A percentile compares a stretch with the other conserved stretches of the same genome.
Evolutionary conservation across 2,329 filamentous ascomycete species (phyloP).

Genomic region (Fusarium continuum): DNA sequence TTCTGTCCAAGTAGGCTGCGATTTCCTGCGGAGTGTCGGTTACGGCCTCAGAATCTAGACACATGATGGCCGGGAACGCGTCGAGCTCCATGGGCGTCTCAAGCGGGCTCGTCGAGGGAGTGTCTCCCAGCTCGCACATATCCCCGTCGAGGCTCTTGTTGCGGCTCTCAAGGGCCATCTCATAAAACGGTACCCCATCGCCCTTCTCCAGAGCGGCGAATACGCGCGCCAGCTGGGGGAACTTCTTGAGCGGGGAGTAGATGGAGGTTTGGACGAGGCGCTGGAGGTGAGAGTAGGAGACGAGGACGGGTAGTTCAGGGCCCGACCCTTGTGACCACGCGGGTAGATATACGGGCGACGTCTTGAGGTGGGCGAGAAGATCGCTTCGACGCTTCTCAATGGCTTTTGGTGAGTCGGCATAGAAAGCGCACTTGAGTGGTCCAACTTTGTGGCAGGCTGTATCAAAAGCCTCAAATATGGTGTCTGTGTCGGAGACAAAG

Average conservation of each 20-base stretch:
- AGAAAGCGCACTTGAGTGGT: slow-evolving; percentile 57
- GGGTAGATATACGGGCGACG: slow-evolving; percentile 55
- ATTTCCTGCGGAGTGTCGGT: slow-evolving; percentile 49
- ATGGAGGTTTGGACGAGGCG: slow-evolving; percentile 53
- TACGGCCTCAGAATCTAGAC: slow-evolving; percentile 52
- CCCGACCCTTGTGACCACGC: slow-evolving; percentile 40
- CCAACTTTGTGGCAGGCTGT: slow-evolving; percentile 62
- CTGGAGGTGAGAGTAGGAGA: slow-evolving; percentile 61
- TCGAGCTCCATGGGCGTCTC: slow-evolving; percentile 47
- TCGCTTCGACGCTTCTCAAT: slow-evolving; percentile 52
- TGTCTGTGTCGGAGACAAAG: slow-evolving; percentile 64
- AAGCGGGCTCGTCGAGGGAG: slow-evolving; percentile 41
- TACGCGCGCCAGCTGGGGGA: slow-evolving; percentile 54
- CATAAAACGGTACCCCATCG: slow-evolving; percentile 56
- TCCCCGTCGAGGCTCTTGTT: slow-evolving; percentile 11
- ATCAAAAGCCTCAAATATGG: slow-evolving; percentile 63
- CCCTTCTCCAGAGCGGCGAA: slow-evolving; percentile 55
- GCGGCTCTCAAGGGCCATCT: slow-evolving; percentile 39
- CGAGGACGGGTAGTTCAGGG: slow-evolving; percentile 56
- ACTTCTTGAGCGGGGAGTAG: slow-evolving; percentile 56
- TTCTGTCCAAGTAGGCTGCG: slow-evolving; percentile 45
- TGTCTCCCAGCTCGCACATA: slow-evolving; percentile 41
- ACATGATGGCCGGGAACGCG: slow-evolving; percentile 57
- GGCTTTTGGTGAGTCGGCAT: slow-evolving; percentile 47
- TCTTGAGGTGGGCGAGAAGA: slow-evolving; percentile 54